Evolutionary conservation across 805 yeast species (phyloP), one percentile per base, ranked within the genome.

Genomic region (Candida nitratophila): DNA sequence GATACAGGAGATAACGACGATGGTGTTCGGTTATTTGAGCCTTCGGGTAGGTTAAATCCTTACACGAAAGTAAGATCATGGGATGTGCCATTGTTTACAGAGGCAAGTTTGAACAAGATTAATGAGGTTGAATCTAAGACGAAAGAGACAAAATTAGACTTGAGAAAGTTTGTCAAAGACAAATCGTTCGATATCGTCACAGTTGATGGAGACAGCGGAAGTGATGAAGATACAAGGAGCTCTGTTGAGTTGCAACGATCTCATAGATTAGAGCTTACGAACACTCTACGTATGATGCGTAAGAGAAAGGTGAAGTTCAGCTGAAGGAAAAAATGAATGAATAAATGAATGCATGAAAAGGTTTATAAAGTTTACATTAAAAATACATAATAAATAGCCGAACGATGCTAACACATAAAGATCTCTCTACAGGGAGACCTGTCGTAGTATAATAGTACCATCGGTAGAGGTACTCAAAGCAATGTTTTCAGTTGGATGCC

Each of bases 381-480:
- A 40, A 14, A 17, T n/a, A 8, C 36, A 38, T 39, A 17, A 14
- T 10, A 24, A n/a, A n/a, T n/a, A n/a, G n/a, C n/a, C n/a, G n/a
- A 26, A 26, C 29, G 11, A 26, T 26, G 11, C 7, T 26, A 26
- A 30, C 15, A 30, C 16, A 30, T 15, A n/a, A n/a, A n/a, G n/a
- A n/a, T n/a, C n/a, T n/a, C n/a, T n/a, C n/a, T 43, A 54, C 31
- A 55, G 44, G 32, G 53, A 59, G 9, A 60, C 32, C 44, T 67
- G 69, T 49, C 82, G 63, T 5, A 81, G 59, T 7, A 82, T 70
- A 6, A 82, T 52, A 3, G 73, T 65, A 0, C 83, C 80, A 56
- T 81, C 89, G 5, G 67, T 63, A 4, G 85, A 76, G 4, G 78
- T 61, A 16, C 81, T 69, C 10, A 81, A 32, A 14, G 71, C 61